Conservation (phyloP, 768 basidiomycete genomes). For the Boletales sp. region DNA sequence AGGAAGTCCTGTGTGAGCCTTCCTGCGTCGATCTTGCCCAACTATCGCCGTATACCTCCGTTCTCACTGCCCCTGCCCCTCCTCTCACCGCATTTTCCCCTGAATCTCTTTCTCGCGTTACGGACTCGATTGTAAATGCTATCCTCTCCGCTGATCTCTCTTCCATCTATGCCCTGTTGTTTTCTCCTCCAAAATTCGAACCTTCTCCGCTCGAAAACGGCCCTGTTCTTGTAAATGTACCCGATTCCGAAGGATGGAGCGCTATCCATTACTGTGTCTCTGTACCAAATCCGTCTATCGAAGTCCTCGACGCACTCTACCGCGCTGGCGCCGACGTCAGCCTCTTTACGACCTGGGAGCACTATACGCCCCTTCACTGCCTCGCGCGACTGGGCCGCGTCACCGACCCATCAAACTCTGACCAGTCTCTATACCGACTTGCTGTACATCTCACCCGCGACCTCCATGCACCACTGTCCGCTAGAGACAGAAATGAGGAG, state of each 20-base stretch:
- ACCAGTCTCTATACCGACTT: slow-evolving; percentile 50
- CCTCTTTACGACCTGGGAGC: slow-evolving; percentile 60
- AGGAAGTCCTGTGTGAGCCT: slow-evolving; percentile 24
- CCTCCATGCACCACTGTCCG: slow-evolving; percentile 64
- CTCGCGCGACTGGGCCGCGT: slow-evolving; percentile 44
- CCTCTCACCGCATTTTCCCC: slow-evolving; percentile 33
- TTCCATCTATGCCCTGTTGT: slow-evolving; percentile 53
- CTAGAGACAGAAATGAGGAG: slow-evolving; percentile 63
- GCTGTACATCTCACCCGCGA: slow-evolving; percentile 65
- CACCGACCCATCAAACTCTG: slow-evolving; percentile 32
- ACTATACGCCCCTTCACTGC: slow-evolving; percentile 67
- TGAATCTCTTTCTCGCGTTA: slow-evolving; percentile 41
- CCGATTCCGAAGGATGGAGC: slow-evolving; percentile 69
- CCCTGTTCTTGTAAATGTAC: slow-evolving; percentile 62
- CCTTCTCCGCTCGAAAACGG: slow-evolving; percentile 36
- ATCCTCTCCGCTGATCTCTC: slow-evolving; percentile 48
- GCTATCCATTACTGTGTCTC: slow-evolving; percentile 68
- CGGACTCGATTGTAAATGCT: slow-evolving; percentile 52
- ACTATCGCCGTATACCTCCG: slow-evolving; percentile 26
- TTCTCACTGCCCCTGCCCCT: slow-evolving; percentile 22
- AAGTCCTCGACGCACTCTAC: slow-evolving; percentile 67
- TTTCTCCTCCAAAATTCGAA: slow-evolving; percentile 43
- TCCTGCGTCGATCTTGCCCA: slow-evolving; percentile 17
- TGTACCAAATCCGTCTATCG: slow-evolving; percentile 49
- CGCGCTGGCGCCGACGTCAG: slow-evolving; percentile 74